Evolutionary conservation across 371 early-diverging fungal species (phyloP), one percentile per base, ranked within the genome.

Genomic region (Mortierella sp.): DNA sequence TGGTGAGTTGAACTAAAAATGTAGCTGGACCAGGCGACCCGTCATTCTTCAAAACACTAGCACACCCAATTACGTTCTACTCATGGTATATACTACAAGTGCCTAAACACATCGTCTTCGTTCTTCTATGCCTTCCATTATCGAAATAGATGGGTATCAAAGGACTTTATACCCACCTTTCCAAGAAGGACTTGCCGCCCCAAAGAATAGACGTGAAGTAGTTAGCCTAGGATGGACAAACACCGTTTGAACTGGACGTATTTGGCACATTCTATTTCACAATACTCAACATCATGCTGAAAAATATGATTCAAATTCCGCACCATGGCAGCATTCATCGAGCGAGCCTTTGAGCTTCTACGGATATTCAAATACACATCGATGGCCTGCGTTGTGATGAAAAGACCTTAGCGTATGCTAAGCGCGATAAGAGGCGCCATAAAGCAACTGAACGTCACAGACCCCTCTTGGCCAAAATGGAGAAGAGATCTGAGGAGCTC

Each of bases 131-230:
- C 40, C 15, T 15, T 40, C 10, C 7, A 40, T 40, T 40, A 15
- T 40, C 40, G 40, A 40, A 40, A 40, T 45, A 45, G 45, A n/a
- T 45, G n/a, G 45, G 45, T 45, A 45, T 45, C 45, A 45, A 45
- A n/a, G 45, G 45, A 5, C 45, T 45, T 45, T 45, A 45, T n/a
- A 2, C 15, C n/a, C 45, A 13, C 45, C 15, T 15, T 45, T n/a
- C 17, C n/a, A n/a, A n/a, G n/a, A 45, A 45, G 17, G 45, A 19
- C 45, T 45, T 45, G 19, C 7, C 45, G n/a, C 45, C 45, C 19
- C 45, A 19, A 19, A 45, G n/a, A 45, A n/a, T 45, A 45, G n/a
- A 45, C n/a, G 45, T 45, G 45, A 15, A 3, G n/a, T 2, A 19
- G n/a, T n/a, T 45, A 45, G 17, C 45, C 3, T n/a, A n/a, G 45